A percentile compares a stretch with the other conserved stretches of the same genome.
phyloP scores from a whole-genome alignment of 2,329 filamentous ascomycete genomes.

The Hymenoscyphus albidus region DNA sequence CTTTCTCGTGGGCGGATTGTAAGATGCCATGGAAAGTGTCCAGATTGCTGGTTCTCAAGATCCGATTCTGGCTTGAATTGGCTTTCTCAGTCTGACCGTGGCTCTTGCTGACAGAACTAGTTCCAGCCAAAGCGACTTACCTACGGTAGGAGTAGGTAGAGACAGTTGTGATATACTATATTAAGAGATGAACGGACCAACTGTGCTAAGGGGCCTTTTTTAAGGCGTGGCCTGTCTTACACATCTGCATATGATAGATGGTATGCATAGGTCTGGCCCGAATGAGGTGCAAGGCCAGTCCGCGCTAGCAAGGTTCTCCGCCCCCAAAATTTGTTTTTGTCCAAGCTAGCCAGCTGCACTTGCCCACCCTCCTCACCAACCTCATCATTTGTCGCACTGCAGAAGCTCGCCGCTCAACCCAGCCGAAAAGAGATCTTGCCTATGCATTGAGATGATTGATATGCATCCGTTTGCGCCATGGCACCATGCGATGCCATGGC shows the following conservation, averaged over 20 bases:
- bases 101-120: too few relatives aligned
- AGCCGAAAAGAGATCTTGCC: background rate
- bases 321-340: background rate
- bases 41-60: background rate
- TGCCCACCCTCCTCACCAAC: background rate
- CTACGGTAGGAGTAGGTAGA: too few relatives aligned
- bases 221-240: too few relatives aligned
- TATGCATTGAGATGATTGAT: background rate
- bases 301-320: background rate
- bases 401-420: background rate
- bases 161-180: too few relatives aligned
- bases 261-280: background rate
- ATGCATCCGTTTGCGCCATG: background rate
- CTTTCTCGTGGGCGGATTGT: background rate
- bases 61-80: too few relatives aligned
- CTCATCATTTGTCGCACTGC: background rate
- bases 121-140: too few relatives aligned
- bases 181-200: too few relatives aligned
- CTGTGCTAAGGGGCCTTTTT: too few relatives aligned
- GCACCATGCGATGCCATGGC: background rate
- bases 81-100: too few relatives aligned
- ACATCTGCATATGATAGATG: too few relatives aligned
- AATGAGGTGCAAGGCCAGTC: background rate
- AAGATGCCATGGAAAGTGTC: background rate
- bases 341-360: background rate